Percentiles rank a stretch among this genome's conserved stretches.
Evolutionary conservation across 345 rosid species (phyloP).

Genomic region (Populus deltoides): DNA sequence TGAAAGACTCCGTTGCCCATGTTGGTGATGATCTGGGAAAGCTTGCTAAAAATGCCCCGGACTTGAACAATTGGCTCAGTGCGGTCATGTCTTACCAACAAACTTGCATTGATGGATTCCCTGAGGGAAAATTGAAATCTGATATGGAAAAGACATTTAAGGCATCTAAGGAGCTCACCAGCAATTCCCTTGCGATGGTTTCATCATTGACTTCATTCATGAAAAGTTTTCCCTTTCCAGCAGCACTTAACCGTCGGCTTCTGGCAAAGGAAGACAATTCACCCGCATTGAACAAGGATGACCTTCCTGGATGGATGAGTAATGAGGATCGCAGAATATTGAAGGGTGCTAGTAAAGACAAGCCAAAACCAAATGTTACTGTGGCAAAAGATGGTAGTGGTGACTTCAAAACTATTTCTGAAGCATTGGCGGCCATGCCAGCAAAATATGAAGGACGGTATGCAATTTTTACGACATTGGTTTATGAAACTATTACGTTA

Average conservation of each 20-base stretch:
- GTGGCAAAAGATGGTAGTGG: constrained; percentile 91
- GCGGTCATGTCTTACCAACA: constrained; percentile 82
- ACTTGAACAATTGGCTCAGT: constrained; percentile 66
- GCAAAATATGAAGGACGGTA: constrained; percentile 55
- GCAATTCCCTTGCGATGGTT: constrained; percentile 72
- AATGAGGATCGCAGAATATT: constrained; percentile 56
- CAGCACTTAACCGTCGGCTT: constrained; percentile 36
- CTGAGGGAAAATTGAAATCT: constrained; percentile 56
- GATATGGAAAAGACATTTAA: constrained; percentile 46
- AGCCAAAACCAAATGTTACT: constrained; percentile 47
- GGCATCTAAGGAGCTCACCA: constrained; percentile 47
- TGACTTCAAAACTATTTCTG: constrained; percentile 56
- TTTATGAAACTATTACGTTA: not conserved
- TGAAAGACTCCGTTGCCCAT: constrained; percentile 25
- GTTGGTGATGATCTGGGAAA: constrained; percentile 28
- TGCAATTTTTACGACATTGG: not conserved
- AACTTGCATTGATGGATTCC: constrained; percentile 75
- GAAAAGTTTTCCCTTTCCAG: constrained; percentile 12
- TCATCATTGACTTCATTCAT: constrained; percentile 29
- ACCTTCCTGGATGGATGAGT: constrained; percentile 55
- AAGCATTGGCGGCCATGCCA: constrained; percentile 66
- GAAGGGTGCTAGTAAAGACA: constrained; percentile 27
- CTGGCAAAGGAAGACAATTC: constrained; percentile 22
- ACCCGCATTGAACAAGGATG: constrained; percentile 25
- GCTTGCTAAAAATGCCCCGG: constrained; percentile 24